Evolutionary conservation across 1,284 basidiomycete species (phyloP).

Genomic region (Rugosomyces carneus): DNA sequence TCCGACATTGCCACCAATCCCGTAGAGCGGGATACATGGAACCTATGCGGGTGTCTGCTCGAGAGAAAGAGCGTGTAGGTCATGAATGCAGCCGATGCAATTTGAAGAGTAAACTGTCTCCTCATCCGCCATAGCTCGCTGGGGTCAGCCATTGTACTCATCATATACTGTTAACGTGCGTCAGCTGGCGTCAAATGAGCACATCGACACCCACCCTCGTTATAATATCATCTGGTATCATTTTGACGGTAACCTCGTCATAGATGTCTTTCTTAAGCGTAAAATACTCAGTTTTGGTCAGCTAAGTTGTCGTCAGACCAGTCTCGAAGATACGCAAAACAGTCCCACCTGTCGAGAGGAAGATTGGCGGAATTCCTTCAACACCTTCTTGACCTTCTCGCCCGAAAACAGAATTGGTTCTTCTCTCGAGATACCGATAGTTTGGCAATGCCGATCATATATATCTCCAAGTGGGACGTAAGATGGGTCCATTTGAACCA

Average conservation of each 20-base stretch:
- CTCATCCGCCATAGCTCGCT: constrained; percentile 95
- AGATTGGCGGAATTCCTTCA: constrained; percentile 53
- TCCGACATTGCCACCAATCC: constrained; percentile 91
- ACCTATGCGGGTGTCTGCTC: constrained; percentile 79
- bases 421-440: constrained; percentile 76
- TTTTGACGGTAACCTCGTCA: constrained; percentile 87
- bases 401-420: constrained; percentile 83
- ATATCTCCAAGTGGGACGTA: constrained; percentile 93
- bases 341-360: constrained; percentile 42
- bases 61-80: constrained; percentile 87
- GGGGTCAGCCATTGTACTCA: constrained; percentile 78
- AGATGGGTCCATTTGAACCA: constrained; percentile 89
- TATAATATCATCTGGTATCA: constrained; percentile 87
- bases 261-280: constrained; percentile 83
- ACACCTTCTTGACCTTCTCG: constrained; percentile 74
- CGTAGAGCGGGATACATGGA: constrained; percentile 85
- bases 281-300: constrained; percentile 64
- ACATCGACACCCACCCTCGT: constrained; percentile 54
- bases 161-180: constrained; percentile 70
- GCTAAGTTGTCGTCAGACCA: constrained; percentile 28
- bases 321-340: not conserved
- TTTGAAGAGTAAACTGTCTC: constrained; percentile 92
- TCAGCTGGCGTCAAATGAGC: constrained; percentile 7
- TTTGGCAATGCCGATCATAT: constrained; percentile 85
- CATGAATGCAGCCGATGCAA: constrained; percentile 88